Evolutionary conservation across 768 basidiomycete genomes (phyloP), one percentile per base, ranked within the genome.

Genomic region (Kwoniella sp.): DNA sequence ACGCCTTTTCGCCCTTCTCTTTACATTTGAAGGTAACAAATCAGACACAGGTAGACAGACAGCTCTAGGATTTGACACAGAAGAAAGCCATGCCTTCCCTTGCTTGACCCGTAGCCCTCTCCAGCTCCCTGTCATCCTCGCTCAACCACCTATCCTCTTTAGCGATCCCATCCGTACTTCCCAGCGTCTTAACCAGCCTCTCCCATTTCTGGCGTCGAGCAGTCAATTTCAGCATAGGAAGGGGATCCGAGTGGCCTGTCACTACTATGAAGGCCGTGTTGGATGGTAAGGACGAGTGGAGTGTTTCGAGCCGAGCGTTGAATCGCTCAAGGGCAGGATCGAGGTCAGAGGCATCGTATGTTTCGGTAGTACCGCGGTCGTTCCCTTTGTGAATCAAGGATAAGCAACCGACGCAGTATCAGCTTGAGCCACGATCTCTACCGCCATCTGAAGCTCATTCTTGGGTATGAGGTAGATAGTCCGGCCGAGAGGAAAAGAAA

Each of bases 231-330:
- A 88, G 83, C 91, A 95, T 92, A 7, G 79, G 82, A 0, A 91
- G 86, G 0, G 94, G 93, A 77, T 96, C 91, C 0, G 88, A 87
- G 73, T 97, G 92, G 0, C 94, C 93, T 0, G 89, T 90, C 74
- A 96, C 87, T 40, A 98, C 83, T 57, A 97, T 80, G 22, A 97
- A 78, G 0, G 92, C 92, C 0, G 93, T 91, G 22, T 88, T 86
- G 1, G 88, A 77, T 0, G 93, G 92, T 0, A 98, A 84, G 0
- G 86, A 77, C 0, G 84, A 81, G 72, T 94, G 87, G 0, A 97
- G 81, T 1, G 80, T 72, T 37, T 80, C 77, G 3, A 97, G 84
- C 7, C 86, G 87, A 0, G 73, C 72, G 79, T 94, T 85, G 37
- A 96, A 83, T 0, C 81, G 70, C 0, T 79, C 61, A 24, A 90